These are phyloP conservation scores for Microbotryomycetes sp. DNA, from an alignment of 1,284 basidiomycete species.

Conservation along the genomic window DNA sequence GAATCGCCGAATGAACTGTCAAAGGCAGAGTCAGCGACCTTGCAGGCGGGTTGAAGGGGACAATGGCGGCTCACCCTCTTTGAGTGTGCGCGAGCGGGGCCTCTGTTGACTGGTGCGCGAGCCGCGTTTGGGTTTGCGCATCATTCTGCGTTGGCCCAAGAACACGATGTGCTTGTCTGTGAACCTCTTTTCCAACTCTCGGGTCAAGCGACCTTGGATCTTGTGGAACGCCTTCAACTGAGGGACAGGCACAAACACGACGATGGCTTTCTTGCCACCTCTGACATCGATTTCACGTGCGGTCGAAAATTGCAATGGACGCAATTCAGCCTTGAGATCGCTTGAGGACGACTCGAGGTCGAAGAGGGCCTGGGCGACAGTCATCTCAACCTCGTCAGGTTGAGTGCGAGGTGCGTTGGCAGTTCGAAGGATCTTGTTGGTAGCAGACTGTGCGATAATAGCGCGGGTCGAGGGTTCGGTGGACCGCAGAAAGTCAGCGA, in stretches of 20 bases:
- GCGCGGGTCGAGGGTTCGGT: too few species aligned
- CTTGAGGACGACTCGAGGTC: conserved; percentile 84
- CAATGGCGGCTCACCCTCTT: conserved; percentile 51
- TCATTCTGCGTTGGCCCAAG: conserved; percentile 95
- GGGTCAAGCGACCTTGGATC: conserved; percentile 69
- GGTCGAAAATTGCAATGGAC: conserved; percentile 92
- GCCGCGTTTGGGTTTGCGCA: conserved; percentile 92
- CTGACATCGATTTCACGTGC: conserved; percentile 99
- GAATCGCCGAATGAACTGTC: conserved; percentile 87
- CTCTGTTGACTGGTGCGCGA: conserved; percentile 92
- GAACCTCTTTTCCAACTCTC: conserved; percentile 99
- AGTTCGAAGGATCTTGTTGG: conserved; percentile 61
- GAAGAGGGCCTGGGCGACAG: conserved; percentile 90
- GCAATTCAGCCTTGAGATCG: conserved; percentile 93
- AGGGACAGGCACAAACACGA: conserved; percentile 96
- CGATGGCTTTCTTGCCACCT: conserved; percentile 98
- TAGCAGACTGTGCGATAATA: neutral
- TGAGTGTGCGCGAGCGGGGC: conserved; percentile 93
- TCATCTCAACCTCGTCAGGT: conserved; percentile 87
- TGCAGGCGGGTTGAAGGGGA: too few species aligned
- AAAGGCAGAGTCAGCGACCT: too few species aligned
- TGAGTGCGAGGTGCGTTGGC: conserved; percentile 87
- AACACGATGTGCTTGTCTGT: conserved; percentile 98
- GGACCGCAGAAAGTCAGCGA: too few species aligned
- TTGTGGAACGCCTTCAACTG: conserved; percentile 99